These are phyloP conservation scores for Scedosporium apiospermum DNA, from an alignment of 2,329 filamentous ascomycete genomes.

Conservation along the genomic window DNA sequence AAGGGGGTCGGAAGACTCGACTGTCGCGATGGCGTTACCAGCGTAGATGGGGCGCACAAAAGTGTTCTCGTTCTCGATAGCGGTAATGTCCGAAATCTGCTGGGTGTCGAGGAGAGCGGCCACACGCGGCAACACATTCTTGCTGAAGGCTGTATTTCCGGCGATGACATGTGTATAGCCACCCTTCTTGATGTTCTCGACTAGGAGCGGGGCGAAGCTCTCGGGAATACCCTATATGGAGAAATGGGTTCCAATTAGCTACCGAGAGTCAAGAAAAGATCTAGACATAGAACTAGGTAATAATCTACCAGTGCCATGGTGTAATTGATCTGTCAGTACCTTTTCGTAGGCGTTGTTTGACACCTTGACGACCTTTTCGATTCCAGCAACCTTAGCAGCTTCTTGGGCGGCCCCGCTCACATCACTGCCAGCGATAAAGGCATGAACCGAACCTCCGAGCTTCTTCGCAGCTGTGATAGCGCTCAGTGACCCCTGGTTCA, in stretches of 20 bases:
- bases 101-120: slow-evolving; percentile 86
- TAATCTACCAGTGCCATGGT: neutral
- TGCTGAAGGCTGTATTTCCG: slow-evolving; percentile 91
- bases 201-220: slow-evolving; percentile 85
- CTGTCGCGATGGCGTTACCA: slow-evolving; percentile 92
- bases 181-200: slow-evolving; percentile 94
- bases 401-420: slow-evolving; percentile 69
- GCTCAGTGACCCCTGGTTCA: slow-evolving; percentile 73
- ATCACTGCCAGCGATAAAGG: slow-evolving; percentile 74
- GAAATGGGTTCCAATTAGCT: neutral
- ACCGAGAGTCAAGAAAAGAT: neutral
- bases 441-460: slow-evolving; percentile 76
- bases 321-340: slow-evolving; percentile 33
- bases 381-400: slow-evolving; percentile 77
- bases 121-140: slow-evolving; percentile 85
- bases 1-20: slow-evolving; percentile 76
- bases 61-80: slow-evolving; percentile 80
- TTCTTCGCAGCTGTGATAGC: slow-evolving; percentile 80
- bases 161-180: slow-evolving; percentile 88
- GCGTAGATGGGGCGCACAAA: slow-evolving; percentile 97
- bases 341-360: slow-evolving; percentile 90
- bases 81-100: slow-evolving; percentile 86
- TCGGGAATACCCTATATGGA: slow-evolving; percentile 67
- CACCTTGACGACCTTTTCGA: slow-evolving; percentile 85
- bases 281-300: too few relatives aligned